phyloP scores from a whole-genome alignment of 805 yeast genomes.

The Ogataea haglerorum region DNA sequence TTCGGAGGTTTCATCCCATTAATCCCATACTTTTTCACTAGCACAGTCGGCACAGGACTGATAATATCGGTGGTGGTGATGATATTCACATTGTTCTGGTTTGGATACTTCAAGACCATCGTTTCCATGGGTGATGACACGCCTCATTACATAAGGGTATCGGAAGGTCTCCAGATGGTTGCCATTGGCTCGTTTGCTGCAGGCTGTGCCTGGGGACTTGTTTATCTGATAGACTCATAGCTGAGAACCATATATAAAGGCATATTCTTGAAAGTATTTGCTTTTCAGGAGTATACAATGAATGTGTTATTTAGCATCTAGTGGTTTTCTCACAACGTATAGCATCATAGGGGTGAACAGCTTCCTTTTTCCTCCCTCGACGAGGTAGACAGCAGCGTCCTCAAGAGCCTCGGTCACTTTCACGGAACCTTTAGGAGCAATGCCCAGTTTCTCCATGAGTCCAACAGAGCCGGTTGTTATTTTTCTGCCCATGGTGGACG shows the following conservation, averaged over 20 bases:
- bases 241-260: neutral
- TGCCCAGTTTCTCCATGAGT: conserved; percentile 74
- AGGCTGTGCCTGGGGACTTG: conserved; percentile 93
- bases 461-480: conserved; percentile 79
- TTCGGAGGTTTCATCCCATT: conserved; percentile 91
- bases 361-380: conserved; percentile 85
- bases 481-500: conserved; percentile 81
- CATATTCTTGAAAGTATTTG: neutral
- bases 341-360: conserved; percentile 98
- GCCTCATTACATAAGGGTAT: conserved; percentile 52
- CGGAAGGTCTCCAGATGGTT: conserved; percentile 89
- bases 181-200: conserved; percentile 97
- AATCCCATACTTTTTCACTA: conserved; percentile 83
- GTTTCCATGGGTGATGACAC: conserved; percentile 81
- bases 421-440: conserved; percentile 90
- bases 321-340: conserved; percentile 83
- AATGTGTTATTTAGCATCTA: conserved; percentile 16
- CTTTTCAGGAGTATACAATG: neutral
- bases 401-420: conserved; percentile 91
- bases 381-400: conserved; percentile 94
- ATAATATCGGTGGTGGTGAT: conserved; percentile 71
- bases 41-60: conserved; percentile 73
- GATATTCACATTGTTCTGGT: conserved; percentile 79
- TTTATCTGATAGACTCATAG: conserved; percentile 59
- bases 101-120: conserved; percentile 82